Percentiles rank a stretch among this genome's conserved stretches.
Conservation (phyloP, 768 basidiomycete species). For the Psilocybe sp. region DNA sequence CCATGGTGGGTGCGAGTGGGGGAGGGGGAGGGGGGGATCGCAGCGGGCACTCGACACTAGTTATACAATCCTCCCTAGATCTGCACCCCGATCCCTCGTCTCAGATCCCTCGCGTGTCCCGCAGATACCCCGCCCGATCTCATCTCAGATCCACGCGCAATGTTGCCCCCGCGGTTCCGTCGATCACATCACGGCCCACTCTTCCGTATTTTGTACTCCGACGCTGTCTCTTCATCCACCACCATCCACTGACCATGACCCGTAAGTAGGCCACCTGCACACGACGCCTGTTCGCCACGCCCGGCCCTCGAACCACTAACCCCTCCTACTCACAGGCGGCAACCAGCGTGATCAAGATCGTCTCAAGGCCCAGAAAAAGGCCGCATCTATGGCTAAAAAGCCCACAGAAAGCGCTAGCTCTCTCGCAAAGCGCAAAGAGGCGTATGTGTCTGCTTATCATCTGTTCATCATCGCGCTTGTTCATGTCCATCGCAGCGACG, state of each 20-base stretch:
- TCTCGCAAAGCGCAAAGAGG: conserved; percentile 72
- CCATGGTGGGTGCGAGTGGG: conserved; percentile 49
- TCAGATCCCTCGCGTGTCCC: conserved; percentile 31
- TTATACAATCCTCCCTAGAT: conserved; percentile 41
- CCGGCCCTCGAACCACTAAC: conserved; percentile 14
- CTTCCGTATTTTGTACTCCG: background rate
- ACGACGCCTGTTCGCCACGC: conserved; percentile 8
- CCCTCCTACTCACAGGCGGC: conserved; percentile 51
- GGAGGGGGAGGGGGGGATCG: conserved; percentile 43
- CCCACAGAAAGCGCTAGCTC: conserved; percentile 64
- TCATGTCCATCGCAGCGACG: conserved; percentile 51
- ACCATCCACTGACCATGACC: conserved; percentile 43
- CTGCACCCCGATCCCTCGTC: conserved; percentile 24
- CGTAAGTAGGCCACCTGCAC: conserved; percentile 35
- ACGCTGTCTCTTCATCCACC: conserved; percentile 3
- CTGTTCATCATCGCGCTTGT: background rate
- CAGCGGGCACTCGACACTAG: conserved; percentile 59
- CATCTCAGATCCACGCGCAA: conserved; percentile 3
- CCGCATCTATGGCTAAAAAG: conserved; percentile 51
- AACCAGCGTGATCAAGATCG: conserved; percentile 82
- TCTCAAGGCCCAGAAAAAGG: conserved; percentile 71
- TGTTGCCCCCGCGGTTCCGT: background rate
- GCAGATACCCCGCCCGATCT: conserved; percentile 12
- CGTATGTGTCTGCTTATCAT: conserved; percentile 45
- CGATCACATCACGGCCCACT: background rate